Base-by-base conservation (phyloP, 176 grass and related monocot species). In the Metroxylon sagu region DNA sequence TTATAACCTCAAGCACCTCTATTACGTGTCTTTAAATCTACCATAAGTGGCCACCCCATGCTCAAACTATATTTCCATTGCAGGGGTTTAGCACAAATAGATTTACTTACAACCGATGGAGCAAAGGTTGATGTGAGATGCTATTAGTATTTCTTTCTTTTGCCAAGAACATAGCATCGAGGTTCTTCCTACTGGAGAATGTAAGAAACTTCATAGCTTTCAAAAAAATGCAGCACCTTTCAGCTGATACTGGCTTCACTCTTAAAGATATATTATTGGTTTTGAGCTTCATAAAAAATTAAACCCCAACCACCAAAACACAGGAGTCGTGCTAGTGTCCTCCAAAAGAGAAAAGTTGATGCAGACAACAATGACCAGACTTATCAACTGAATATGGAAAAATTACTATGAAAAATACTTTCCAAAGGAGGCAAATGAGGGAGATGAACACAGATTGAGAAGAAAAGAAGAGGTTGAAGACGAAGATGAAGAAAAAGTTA, bases 1-100 rank as follows among this genome's bases (percentile, higher is more conserved):
- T n/a, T n/a, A n/a, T n/a, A n/a, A n/a, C n/a, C n/a, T n/a, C n/a
- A n/a, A n/a, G n/a, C n/a, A n/a, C n/a, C n/a, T n/a, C n/a, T n/a
- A n/a, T n/a, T n/a, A n/a, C n/a, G n/a, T n/a, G n/a, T n/a, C n/a
- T n/a, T n/a, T n/a, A n/a, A n/a, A n/a, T n/a, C n/a, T n/a, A n/a
- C n/a, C n/a, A n/a, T n/a, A n/a, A n/a, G n/a, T n/a, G n/a, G n/a
- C n/a, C n/a, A n/a, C n/a, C n/a, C n/a, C n/a, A n/a, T n/a, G n/a
- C n/a, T 21, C 12, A 50, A 17, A 7, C 26, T 6, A 1, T 19
- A 19, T 69, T 68, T 78, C 79, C 63, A 52, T 15, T 79, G 19
- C 82, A 97, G 92, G 92, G 92, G 5, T 97, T 97, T 74, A 91
- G 93, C 61, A 97, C 92, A 87, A 97, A 97, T 49, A 85, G 93